A percentile compares a stretch with the other conserved stretches of the same genome.
These are phyloP conservation scores for Tolypocladium inflatum DNA, from an alignment of 2,329 filamentous ascomycete genomes.

Conservation along the genomic window DNA sequence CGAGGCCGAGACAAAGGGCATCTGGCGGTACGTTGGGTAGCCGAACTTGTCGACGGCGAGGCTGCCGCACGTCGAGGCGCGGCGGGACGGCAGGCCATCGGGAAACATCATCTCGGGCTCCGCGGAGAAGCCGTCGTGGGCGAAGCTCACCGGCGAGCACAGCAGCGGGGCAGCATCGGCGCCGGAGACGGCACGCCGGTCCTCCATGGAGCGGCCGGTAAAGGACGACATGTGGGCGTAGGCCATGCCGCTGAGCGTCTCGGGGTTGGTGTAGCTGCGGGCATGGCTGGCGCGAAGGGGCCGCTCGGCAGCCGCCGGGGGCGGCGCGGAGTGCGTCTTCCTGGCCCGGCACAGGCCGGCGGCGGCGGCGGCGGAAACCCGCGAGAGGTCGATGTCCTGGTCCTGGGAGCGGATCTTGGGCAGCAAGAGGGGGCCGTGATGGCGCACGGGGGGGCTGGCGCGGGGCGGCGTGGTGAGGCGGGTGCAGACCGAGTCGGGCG, in stretches of 20 bases:
- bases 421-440: constrained; percentile 70
- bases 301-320: constrained; percentile 4
- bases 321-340: constrained; percentile 16
- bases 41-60: constrained; percentile 61
- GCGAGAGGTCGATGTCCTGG: constrained; percentile 51
- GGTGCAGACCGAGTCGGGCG: constrained; percentile 57
- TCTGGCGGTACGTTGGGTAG: constrained; percentile 76
- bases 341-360: constrained; percentile 3
- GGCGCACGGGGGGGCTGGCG: constrained; percentile 60
- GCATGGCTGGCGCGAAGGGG: constrained; percentile 37
- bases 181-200: constrained; percentile 10
- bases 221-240: constrained; percentile 31
- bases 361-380: constrained; percentile 3
- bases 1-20: constrained; percentile 37
- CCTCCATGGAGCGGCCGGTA: constrained; percentile 5
- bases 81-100: constrained; percentile 28
- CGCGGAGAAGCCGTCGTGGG: constrained; percentile 22
- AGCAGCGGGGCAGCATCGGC: constrained; percentile 41
- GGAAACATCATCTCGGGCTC: neutral
- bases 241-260: constrained; percentile 34
- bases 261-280: constrained; percentile 53
- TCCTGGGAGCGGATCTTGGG: constrained; percentile 84
- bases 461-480: constrained; percentile 57
- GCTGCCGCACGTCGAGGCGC: constrained; percentile 52
- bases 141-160: constrained; percentile 55